phyloP scores from a whole-genome alignment of 2,329 filamentous ascomycete genomes.

The Penicillium sclerotigenum region DNA sequence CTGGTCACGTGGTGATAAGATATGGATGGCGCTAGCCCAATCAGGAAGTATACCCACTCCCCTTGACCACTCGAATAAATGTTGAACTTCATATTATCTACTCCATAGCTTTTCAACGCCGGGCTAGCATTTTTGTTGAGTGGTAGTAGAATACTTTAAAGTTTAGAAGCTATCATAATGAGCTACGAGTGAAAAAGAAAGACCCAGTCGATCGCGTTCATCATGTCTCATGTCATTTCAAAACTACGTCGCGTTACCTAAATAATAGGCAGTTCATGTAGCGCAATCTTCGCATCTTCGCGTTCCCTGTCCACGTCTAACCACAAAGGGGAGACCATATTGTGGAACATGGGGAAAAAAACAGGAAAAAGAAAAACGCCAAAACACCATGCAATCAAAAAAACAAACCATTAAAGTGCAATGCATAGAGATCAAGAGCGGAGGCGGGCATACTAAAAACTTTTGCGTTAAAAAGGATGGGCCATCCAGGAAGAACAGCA shows the following conservation, averaged over 20 bases:
- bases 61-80: not conserved
- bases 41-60: not conserved
- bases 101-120: not conserved
- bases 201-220: not conserved
- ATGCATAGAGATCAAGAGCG: constrained; percentile 15
- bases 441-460: constrained; percentile 22
- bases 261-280: constrained; percentile 9
- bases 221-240: constrained; percentile 10
- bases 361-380: constrained; percentile 14
- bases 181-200: not conserved
- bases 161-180: not conserved
- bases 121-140: not conserved
- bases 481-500: constrained; percentile 12
- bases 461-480: constrained; percentile 16
- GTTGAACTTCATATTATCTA: not conserved
- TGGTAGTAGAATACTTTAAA: not conserved
- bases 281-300: constrained; percentile 1
- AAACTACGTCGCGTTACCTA: constrained; percentile 8
- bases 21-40: not conserved
- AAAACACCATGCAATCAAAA: constrained; percentile 25
- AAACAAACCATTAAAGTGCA: constrained; percentile 5
- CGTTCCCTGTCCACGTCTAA: not conserved
- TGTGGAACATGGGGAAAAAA: constrained; percentile 8
- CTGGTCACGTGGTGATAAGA: constrained; percentile 25
- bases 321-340: not conserved